phyloP scores from a whole-genome alignment of 306 rosid genomes.

The Notholithocarpus densiflorus region DNA sequence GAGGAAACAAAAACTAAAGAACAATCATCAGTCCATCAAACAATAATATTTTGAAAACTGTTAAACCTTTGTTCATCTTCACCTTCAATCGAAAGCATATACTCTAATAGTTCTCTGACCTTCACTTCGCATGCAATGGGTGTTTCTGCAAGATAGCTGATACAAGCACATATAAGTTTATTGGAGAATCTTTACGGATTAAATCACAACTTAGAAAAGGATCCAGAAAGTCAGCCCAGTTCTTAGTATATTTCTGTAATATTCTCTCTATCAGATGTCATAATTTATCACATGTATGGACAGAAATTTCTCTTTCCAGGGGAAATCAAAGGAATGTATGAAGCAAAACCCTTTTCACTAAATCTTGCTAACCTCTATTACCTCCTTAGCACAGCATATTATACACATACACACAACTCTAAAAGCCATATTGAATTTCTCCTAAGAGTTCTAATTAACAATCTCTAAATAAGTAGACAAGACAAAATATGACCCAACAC shows the following conservation, averaged over 20 bases:
- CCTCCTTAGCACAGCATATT: no score
- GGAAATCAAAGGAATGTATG: background rate
- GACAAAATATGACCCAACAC: no score
- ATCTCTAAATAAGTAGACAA: no score
- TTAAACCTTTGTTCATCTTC: constrained; percentile 83
- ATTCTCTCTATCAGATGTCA: constrained; percentile 1
- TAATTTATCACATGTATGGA: background rate
- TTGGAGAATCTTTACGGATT: constrained; percentile 1
- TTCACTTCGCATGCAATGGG: constrained; percentile 78
- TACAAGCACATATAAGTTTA: constrained; percentile 22
- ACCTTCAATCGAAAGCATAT: constrained; percentile 77
- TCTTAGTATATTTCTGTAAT: background rate
- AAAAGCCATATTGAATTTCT: no score
- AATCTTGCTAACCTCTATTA: no score
- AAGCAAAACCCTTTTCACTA: background rate
- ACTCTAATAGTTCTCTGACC: constrained; percentile 68
- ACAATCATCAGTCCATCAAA: constrained; percentile 8
- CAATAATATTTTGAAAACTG: constrained; percentile 18
- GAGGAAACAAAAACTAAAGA: background rate
- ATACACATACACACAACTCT: no score
- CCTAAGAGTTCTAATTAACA: no score
- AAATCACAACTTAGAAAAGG: background rate
- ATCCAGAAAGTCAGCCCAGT: constrained; percentile 12
- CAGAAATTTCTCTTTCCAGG: no score
- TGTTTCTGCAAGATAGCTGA: constrained; percentile 95